Evolutionary conservation across 2,329 filamentous ascomycete genomes (phyloP), one percentile per base, ranked within the genome.

Genomic region (Lachnellula occidentalis): DNA sequence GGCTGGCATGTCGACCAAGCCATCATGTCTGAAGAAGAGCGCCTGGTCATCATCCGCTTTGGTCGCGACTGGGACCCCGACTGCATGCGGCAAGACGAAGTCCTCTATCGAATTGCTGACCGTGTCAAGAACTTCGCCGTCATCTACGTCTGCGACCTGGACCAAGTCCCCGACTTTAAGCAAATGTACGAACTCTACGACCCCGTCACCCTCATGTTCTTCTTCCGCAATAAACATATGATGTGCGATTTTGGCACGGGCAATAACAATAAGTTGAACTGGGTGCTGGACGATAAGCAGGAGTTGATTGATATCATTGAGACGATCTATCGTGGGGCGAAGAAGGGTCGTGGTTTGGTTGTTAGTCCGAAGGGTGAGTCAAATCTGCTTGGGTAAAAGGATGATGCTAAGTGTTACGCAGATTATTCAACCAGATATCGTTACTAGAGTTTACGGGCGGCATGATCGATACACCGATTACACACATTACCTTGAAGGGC

Each of bases 1-100:
- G 94, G 90, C 72, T 99, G 92, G 94, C 94, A 99, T 73, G 94
- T 99, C 68, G 94, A 97, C 78, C 92, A 97, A 75, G 91, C 92
- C 60, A 96, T 96, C 69, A 85, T 90, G 68, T 72, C 68, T 43
- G 92, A 97, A 74, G 90, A 96, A 69, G 92, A 97, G 69, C 87
- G 92, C 48, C 83, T 96, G 1, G 90, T 96, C 12, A 86, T 96
- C 42, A 96, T 97, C 70, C 87, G 92, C 61, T 97, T 97, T 73
- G 92, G 92, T 47, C 85, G 90, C 64, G 91, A 96, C 72, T 83
- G 82, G 69, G 88, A 95, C 66, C 82, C 85, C 5, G 90, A 95
- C 73, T 87, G 77, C 72, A 88, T 89, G 81, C 78, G 80, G 42
- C 85, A 96, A 72, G 94, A 97, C 72, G 92, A 97, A 72, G 87